A percentile compares a stretch with the other conserved stretches of the same genome.
These are phyloP conservation scores for Jamesozyma spencerorum DNA, from an alignment of 805 yeast species.

Conservation along the genomic window DNA sequence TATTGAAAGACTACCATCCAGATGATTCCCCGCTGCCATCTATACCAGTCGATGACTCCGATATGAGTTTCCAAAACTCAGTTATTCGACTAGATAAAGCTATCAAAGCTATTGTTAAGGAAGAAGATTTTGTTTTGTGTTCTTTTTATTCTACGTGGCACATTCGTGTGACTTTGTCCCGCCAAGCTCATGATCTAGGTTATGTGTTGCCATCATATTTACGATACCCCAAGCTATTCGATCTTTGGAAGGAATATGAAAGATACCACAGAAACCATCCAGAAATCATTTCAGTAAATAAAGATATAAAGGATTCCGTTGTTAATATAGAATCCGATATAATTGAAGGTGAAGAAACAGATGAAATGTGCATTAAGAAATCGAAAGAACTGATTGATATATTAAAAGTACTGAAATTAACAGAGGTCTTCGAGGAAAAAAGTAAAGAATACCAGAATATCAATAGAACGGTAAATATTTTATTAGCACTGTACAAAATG, in stretches of 20 bases:
- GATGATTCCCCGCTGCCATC: conserved; percentile 41
- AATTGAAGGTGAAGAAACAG: not conserved
- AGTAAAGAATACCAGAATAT: not conserved
- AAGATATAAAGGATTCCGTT: not conserved
- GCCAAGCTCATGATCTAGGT: conserved; percentile 73
- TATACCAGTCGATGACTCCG: conserved; percentile 50
- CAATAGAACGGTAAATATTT: conserved; percentile 17
- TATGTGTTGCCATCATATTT: conserved; percentile 65
- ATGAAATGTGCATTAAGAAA: not conserved
- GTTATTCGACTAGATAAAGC: conserved; percentile 43
- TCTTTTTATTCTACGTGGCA: conserved; percentile 58
- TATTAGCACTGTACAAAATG: conserved; percentile 25
- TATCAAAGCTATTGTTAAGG: conserved; percentile 31
- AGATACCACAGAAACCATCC: conserved; percentile 65
- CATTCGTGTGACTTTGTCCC: conserved; percentile 63
- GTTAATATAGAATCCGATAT: not conserved
- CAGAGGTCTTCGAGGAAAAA: not conserved
- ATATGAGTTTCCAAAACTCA: conserved; percentile 58
- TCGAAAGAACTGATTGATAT: conserved; percentile 12
- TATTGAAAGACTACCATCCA: conserved; percentile 33
- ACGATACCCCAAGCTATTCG: conserved; percentile 69
- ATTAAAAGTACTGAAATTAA: conserved; percentile 4
- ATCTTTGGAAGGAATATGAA: conserved; percentile 60
- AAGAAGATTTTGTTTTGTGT: conserved; percentile 53
- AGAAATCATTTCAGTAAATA: conserved; percentile 6